Base-by-base conservation (phyloP, 305 asterid genomes). In the Fraxinus floribunda region DNA sequence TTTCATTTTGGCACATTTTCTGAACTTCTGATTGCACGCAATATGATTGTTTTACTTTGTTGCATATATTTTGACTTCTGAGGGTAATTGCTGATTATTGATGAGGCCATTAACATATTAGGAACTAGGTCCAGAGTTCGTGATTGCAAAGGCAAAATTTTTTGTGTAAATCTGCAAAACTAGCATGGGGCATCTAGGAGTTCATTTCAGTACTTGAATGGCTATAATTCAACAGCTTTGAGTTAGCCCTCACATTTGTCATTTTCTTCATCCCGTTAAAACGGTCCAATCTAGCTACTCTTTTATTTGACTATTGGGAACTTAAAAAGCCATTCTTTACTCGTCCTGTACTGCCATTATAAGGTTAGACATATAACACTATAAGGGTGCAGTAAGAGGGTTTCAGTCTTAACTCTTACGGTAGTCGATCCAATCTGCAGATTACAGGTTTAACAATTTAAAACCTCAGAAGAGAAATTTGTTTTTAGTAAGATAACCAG, bases 311-410 rank as follows among this genome's bases (percentile, higher is more conserved):
- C 64, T 52, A n/a, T 5, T n/a, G 24, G 24, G 24, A n/a, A 55
- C 64, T 5, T 55, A 55, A 55, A 8, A 55, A 55, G 22, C 24
- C 64, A 29, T 62, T 26, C 29, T 15, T 18, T 68, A 77, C 76
- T 55, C 3, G 66, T 80, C 78, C 55, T 22, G 41, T 30, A 68
- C 22, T 76, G 72, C 82, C 38, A 73, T 80, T 55, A 72, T 71
- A 64, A 7, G 72, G 72, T 22, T 64, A 2, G 32, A 60, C 30
- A 20, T 55, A 36, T 24, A 5, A 39, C 78, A 57, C 26, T 60
- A 8, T 10, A 74, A 38, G 79, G 78, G 64, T 41, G 74, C 46
- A 80, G 52, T 9, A 66, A 77, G 74, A 76, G 78, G 30, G 30
- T 18, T 60, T 60, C 30, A 8, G 71, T 60, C 71, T 60, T 60